Evolutionary conservation across 192 early-diverging fungal genomes (phyloP), one percentile per base, ranked within the genome.

Genomic region (Gorgonomyces haynaldii): DNA sequence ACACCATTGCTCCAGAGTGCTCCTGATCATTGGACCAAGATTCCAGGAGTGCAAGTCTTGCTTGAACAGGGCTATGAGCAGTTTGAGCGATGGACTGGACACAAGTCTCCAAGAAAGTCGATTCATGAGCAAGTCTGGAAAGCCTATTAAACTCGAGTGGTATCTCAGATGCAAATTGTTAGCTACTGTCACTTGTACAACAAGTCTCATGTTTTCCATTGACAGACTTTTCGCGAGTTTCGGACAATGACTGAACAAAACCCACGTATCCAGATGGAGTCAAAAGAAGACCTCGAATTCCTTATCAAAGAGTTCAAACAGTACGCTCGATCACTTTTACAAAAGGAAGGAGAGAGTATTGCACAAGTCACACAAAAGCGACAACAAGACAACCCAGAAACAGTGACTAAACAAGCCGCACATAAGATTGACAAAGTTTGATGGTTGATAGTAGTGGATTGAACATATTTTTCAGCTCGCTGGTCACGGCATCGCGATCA

Each of bases 61-160:
- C 72, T 91, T 29, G 86, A 87, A 57, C 95, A 98, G 62, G 95
- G 91, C 20, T 65, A 86, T 32, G 84, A 83, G 52, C 95, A 98
- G 67, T 86, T 95, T 56, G 67, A 74, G 49, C 70, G 67, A 30
- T 98, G 92, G 92, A 88, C 88, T 4, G 77, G 83, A 23, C 58
- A 64, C 38, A 51, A 45, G 28, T 75, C 83, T 12, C 83, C 81
- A 6, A 47, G 42, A 19, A 38, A 56, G 19, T 62, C 35, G 12
- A 82, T 86, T 36, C 47, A 65, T 34, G 52, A 61, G 23, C 54
- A 62, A 40, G 80, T 82, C 4, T 59, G 49, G 43, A 35, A 52
- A 17, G 37, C 35, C n/a, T 65, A 65, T 42, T 58, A 52, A 35
- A 34, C 15, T 34, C 10, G 10, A 34, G 15, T 12, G 10, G 10